These are phyloP conservation scores for Saturnispora zaruensis DNA, from an alignment of 805 yeast species.

Conservation along the genomic window DNA sequence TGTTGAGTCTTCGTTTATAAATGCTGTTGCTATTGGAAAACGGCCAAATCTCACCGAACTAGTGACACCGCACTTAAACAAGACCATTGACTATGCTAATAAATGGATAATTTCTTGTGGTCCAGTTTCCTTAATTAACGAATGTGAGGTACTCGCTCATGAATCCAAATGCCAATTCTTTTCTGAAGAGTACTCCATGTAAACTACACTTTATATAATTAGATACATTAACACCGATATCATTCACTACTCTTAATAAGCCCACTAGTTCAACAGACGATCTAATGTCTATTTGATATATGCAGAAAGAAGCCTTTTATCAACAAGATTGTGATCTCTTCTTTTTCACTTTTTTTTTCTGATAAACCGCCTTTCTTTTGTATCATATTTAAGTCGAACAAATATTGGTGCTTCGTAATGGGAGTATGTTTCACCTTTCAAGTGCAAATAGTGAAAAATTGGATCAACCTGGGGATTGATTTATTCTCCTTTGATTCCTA, in stretches of 20 bases:
- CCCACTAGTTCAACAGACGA: too few relatives aligned
- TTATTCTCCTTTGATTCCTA: neutral
- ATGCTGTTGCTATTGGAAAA: constrained; percentile 23
- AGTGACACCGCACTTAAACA: constrained; percentile 24
- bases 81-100: constrained; percentile 29
- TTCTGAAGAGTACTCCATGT: constrained; percentile 38
- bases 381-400: neutral
- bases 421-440: neutral
- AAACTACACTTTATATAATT: neutral
- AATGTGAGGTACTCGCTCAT: constrained; percentile 33
- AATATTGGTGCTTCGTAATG: neutral
- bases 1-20: constrained; percentile 8
- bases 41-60: constrained; percentile 37
- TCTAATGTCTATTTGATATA: too few relatives aligned
- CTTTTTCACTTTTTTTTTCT: neutral
- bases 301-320: neutral
- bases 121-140: constrained; percentile 36
- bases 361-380: neutral
- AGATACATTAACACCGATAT: neutral
- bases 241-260: too few relatives aligned
- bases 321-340: neutral
- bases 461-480: neutral
- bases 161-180: constrained; percentile 31
- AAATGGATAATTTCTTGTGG: constrained; percentile 57
- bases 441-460: neutral